phyloP scores from a whole-genome alignment of 2,329 filamentous ascomycete species.

The Orbilia quercus region DNA sequence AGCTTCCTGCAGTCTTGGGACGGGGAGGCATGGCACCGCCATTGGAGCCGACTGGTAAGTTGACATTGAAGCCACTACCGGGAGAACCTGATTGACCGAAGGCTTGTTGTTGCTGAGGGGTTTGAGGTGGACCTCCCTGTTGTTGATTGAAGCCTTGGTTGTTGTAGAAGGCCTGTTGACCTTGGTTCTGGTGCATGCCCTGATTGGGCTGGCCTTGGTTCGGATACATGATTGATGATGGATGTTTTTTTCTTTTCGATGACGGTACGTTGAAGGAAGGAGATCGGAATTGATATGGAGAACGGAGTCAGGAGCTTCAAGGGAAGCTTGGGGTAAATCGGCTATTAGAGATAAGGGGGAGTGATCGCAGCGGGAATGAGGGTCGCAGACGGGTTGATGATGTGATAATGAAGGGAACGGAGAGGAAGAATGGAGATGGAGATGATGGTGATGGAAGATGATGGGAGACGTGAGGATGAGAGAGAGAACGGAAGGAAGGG shows the following conservation, averaged over 20 bases:
- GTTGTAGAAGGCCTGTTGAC: conserved; percentile 52
- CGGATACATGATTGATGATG: conserved; percentile 24
- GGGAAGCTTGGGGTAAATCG: conserved; percentile 60
- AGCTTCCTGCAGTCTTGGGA: conserved; percentile 86
- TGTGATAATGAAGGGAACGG: conserved; percentile 13
- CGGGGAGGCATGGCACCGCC: conserved; percentile 70
- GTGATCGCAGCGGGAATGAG: conserved; percentile 31
- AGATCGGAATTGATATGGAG: conserved; percentile 23
- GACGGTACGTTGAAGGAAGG: neutral
- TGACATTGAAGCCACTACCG: conserved; percentile 71
- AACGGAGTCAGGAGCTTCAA: conserved; percentile 29
- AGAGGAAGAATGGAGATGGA: neutral
- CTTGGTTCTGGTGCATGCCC: conserved; percentile 36
- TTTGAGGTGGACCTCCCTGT: conserved; percentile 74
- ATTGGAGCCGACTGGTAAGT: conserved; percentile 68
- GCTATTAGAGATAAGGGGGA: conserved; percentile 57
- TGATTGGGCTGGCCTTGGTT: conserved; percentile 45
- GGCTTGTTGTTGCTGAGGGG: conserved; percentile 96
- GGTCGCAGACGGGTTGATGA: conserved; percentile 32
- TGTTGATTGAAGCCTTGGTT: conserved; percentile 66
- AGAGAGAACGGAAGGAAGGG: conserved; percentile 23
- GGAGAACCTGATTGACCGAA: conserved; percentile 84
- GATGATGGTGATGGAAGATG: conserved; percentile 20
- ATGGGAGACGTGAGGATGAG: too few relatives aligned
- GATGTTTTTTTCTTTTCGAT: neutral